phyloP scores from a whole-genome alignment of 2,329 filamentous ascomycete species.

The Alternaria hordeiaustralica region DNA sequence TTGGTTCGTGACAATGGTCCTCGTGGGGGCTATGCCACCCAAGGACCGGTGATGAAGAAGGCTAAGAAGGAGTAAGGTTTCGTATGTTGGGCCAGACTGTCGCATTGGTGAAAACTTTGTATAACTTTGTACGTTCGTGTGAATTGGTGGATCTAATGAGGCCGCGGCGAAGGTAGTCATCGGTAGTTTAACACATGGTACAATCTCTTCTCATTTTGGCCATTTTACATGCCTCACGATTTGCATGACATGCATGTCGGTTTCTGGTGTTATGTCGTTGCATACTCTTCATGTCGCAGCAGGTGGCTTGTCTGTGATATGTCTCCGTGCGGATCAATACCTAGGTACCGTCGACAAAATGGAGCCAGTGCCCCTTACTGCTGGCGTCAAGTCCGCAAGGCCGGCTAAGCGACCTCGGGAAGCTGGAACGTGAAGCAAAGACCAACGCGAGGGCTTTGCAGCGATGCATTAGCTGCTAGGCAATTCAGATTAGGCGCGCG shows the following conservation, averaged over 20 bases:
- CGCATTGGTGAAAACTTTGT: background rate
- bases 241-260: background rate
- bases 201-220: background rate
- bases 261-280: background rate
- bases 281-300: background rate
- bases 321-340: background rate
- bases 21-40: background rate
- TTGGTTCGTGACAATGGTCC: background rate
- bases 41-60: background rate
- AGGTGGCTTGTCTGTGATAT: background rate
- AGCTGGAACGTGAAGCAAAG: background rate
- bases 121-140: background rate
- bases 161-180: background rate
- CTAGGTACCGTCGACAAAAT: background rate
- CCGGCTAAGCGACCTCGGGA: background rate
- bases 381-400: background rate
- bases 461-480: background rate
- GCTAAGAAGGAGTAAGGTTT: background rate
- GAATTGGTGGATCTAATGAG: background rate
- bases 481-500: background rate
- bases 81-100: background rate
- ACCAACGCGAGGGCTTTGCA: background rate
- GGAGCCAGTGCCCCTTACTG: background rate
- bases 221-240: background rate
- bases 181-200: background rate